phyloP scores from a whole-genome alignment of 352 stramenopile species.

The Globisporangium canariense region DNA sequence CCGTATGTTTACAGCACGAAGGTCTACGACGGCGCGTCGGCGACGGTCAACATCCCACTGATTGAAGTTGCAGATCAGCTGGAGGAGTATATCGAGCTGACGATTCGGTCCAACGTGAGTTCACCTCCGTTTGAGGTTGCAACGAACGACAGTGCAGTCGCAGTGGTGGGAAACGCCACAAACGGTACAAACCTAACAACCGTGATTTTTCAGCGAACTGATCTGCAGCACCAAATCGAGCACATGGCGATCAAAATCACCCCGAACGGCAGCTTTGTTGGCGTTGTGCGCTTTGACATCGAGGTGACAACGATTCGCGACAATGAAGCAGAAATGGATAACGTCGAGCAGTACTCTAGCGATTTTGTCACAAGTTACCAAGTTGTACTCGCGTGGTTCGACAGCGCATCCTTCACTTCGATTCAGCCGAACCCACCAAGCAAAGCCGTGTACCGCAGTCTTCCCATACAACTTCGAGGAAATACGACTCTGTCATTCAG shows the following conservation, averaged over 20 bases:
- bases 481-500: slow-evolving; percentile 27
- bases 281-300: slow-evolving; percentile 22
- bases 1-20: slow-evolving; percentile 29
- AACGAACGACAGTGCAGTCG: slow-evolving; percentile 1
- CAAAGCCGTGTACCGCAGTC: slow-evolving; percentile 28
- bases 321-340: not conserved
- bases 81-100: slow-evolving; percentile 7
- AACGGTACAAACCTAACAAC: not conserved
- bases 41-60: slow-evolving; percentile 24
- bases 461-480: slow-evolving; percentile 18
- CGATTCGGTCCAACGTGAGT: slow-evolving; percentile 9
- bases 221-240: slow-evolving; percentile 5
- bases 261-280: slow-evolving; percentile 21
- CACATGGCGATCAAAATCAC: slow-evolving; percentile 20
- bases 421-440: slow-evolving; percentile 7
- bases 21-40: slow-evolving; percentile 16
- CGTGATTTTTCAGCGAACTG: not conserved
- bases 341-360: slow-evolving; percentile 19
- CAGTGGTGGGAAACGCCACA: not conserved
- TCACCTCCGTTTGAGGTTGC: slow-evolving; percentile 10
- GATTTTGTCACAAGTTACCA: slow-evolving; percentile 16
- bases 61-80: slow-evolving; percentile 8
- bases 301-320: slow-evolving; percentile 15
- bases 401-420: slow-evolving; percentile 7
- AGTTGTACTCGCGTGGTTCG: slow-evolving; percentile 30